A percentile compares a stretch with the other conserved stretches of the same genome.
These are phyloP conservation scores for Fusarium albosuccineum DNA, from an alignment of 2,329 filamentous ascomycete species.

Conservation along the genomic window DNA sequence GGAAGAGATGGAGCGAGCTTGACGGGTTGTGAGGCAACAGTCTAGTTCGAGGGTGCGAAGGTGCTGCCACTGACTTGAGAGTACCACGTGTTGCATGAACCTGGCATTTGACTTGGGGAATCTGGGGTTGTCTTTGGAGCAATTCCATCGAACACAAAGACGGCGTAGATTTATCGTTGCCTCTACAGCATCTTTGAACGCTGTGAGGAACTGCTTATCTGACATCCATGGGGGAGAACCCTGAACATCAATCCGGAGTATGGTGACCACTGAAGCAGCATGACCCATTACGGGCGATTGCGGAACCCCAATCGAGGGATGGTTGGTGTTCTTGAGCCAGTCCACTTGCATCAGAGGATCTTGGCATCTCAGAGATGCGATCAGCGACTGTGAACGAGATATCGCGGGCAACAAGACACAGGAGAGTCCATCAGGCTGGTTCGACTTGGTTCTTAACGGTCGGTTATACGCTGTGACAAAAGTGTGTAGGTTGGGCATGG, in stretches of 20 bases:
- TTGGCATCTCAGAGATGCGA: slow-evolving; percentile 1
- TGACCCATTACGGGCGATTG: no score
- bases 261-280: no score
- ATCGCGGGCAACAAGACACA: not conserved
- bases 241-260: no score
- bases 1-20: not conserved
- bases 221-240: not conserved
- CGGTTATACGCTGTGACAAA: not conserved
- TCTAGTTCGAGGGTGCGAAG: slow-evolving; percentile 5
- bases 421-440: not conserved
- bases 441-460: no score
- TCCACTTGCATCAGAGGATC: not conserved
- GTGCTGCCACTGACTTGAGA: no score
- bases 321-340: not conserved
- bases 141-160: not conserved
- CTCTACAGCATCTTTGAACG: no score
- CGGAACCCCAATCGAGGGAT: no score
- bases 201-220: no score
- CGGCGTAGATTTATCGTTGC: not conserved
- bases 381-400: not conserved
- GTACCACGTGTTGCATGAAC: no score
- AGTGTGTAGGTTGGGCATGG: slow-evolving; percentile 1
- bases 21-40: no score
- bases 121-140: no score
- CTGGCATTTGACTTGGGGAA: no score